Percentiles rank a stretch among this genome's conserved stretches.
These are phyloP conservation scores for Chloranthus sessilifolius DNA, from an alignment of 164 flowering plant genomes.

Conservation along the genomic window DNA sequence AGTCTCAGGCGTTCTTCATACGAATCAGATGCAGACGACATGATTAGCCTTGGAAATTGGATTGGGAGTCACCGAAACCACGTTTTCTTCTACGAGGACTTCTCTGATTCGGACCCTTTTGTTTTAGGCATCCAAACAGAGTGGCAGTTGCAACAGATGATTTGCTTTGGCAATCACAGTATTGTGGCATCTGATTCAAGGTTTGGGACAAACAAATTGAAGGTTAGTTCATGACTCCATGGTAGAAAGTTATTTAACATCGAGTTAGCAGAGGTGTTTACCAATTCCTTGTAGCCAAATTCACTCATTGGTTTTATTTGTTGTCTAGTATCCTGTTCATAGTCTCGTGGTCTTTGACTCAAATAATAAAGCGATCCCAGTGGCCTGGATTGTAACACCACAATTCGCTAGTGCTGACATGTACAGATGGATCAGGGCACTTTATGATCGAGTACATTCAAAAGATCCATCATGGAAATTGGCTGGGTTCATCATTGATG, in stretches of 20 bases:
- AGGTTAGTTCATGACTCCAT: conserved; percentile 39
- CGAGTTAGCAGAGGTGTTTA: background rate
- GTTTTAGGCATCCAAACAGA: conserved; percentile 88
- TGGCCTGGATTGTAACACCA: conserved; percentile 91
- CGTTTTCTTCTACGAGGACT: conserved; percentile 83
- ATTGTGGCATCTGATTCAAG: conserved; percentile 81
- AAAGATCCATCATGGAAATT: conserved; percentile 89
- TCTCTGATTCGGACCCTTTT: conserved; percentile 72
- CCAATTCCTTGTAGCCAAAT: conserved; percentile 28
- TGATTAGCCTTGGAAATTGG: conserved; percentile 74
- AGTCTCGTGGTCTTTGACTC: conserved; percentile 90
- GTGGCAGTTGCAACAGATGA: conserved; percentile 99
- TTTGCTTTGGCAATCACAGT: conserved; percentile 78
- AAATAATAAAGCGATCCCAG: conserved; percentile 87
- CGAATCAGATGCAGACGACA: conserved; percentile 81
- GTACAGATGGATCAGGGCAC: conserved; percentile 89
- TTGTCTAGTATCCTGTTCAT: conserved; percentile 66
- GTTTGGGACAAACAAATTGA: conserved; percentile 82
- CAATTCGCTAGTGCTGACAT: conserved; percentile 45
- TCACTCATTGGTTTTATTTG: conserved; percentile 8
- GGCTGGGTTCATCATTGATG: conserved; percentile 88
- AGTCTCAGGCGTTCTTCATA: conserved; percentile 73
- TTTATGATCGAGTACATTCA: conserved; percentile 65
- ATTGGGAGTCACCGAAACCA: conserved; percentile 65
- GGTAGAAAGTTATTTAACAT: background rate